These are phyloP conservation scores for Protea cynaroides DNA, from an alignment of 164 flowering plant genomes.

Conservation along the genomic window DNA sequence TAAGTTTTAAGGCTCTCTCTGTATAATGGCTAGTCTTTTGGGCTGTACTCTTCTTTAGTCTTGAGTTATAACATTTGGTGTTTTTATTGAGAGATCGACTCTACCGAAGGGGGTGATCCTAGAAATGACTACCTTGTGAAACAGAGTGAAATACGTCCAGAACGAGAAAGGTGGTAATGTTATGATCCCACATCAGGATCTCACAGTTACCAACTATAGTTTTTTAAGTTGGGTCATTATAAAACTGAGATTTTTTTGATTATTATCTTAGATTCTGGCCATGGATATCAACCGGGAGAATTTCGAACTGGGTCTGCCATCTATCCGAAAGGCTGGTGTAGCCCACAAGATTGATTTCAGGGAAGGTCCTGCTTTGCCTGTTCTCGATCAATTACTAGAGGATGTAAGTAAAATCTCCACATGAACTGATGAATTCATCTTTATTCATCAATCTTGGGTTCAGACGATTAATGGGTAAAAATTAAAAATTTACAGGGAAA, in stretches of 20 bases:
- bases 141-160: no score
- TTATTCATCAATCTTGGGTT: neutral
- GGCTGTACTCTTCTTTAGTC: no score
- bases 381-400: constrained; percentile 71
- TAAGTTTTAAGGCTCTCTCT: no score
- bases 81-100: no score
- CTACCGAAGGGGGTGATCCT: no score
- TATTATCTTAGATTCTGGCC: constrained; percentile 60
- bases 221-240: neutral
- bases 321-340: constrained; percentile 82
- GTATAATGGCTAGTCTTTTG: no score
- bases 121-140: no score
- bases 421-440: neutral
- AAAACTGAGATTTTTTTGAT: neutral
- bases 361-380: constrained; percentile 94
- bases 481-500: constrained; percentile 40
- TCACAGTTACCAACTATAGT: no score
- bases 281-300: constrained; percentile 92
- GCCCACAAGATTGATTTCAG: constrained; percentile 96
- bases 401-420: constrained; percentile 41
- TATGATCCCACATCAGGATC: no score
- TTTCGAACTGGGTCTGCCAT: constrained; percentile 80
- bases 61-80: no score
- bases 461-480: neutral
- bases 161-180: no score